Base-by-base conservation (phyloP, 2,329 filamentous ascomycete species). In the Apiospora arundinis region DNA sequence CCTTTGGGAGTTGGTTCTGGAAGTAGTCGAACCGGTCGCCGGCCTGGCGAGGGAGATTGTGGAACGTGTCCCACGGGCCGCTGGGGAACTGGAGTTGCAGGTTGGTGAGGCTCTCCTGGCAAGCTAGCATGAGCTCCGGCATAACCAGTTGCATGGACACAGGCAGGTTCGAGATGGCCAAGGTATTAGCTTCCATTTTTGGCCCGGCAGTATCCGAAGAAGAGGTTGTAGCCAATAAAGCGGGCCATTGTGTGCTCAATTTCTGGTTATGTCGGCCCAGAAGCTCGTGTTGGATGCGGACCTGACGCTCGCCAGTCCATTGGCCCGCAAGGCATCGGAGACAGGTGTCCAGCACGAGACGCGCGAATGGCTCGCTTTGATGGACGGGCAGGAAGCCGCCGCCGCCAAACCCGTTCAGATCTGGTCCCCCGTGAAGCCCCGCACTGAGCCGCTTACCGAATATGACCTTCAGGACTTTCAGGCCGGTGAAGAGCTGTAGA, bases 11-110 rank as follows among this genome's bases (percentile, higher is more conserved):
- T 12, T 45, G 42, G 4, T 21, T 69, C 0, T 69, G 70, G 14
- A 75, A 75, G 37, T 80, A 74, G 0, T 75, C 70, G 21, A 76
- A 75, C 23, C 72, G 75, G 9, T 76, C 67, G 14, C 56, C 56
- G 8, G 21, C 28, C 28, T 40, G 56, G 32, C 32, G 56, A 9
- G 56, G 56, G 18, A 63, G 56, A 9, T 63, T 63, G 11, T 63
- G 32, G 9, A 40, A 63, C 9, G 56, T 12, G 5, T 63, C 32
- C 32, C 32, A 63, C 1, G 8, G 16, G 18, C 28, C n/a, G 2
- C 11, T 40, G 3, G 32, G 18, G 9, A 40, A 12, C 4, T n/a
- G 32, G 56, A 63, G 32, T 4, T 63, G 56, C 18, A 37, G 18
- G 21, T 63, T 37, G 4, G 21, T 63, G 2, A 63, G 18, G 9